phyloP scores from a whole-genome alignment of 73 alveolate species.

The Paramecium biaurelia region DNA sequence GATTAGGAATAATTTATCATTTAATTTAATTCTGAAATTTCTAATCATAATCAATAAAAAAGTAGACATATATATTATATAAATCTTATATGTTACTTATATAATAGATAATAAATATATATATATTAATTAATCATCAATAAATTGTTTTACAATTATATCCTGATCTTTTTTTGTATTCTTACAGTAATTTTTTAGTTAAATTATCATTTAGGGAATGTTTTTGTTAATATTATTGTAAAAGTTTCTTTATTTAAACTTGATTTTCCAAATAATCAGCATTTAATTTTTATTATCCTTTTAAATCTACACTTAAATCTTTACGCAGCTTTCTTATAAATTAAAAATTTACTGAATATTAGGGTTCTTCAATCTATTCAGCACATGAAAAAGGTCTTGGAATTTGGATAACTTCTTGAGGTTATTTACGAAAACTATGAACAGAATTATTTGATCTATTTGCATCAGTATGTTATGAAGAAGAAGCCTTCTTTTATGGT shows the following conservation, averaged over 20 bases:
- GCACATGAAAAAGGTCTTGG: slow-evolving; percentile 50
- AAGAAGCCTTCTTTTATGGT: background rate
- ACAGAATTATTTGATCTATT: slow-evolving; percentile 41
- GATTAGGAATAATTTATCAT: background rate
- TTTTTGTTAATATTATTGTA: background rate
- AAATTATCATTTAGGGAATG: background rate
- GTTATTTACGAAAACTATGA: slow-evolving; percentile 38
- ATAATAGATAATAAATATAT: background rate
- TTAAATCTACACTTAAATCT: background rate
- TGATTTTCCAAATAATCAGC: background rate
- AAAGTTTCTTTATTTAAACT: background rate
- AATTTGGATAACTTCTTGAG: background rate
- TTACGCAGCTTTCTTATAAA: background rate
- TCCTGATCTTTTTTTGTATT: background rate
- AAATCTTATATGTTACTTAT: no score
- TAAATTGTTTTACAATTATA: background rate
- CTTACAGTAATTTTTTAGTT: background rate
- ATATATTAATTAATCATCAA: background rate
- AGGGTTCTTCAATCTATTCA: background rate
- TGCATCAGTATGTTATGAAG: slow-evolving; percentile 31
- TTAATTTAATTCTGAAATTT: background rate
- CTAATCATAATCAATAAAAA: no score
- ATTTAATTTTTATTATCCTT: background rate
- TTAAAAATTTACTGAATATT: background rate
- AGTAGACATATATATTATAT: no score